These are phyloP conservation scores for Penicillium sp. DNA, from an alignment of 2,329 filamentous ascomycete genomes.

Conservation along the genomic window DNA sequence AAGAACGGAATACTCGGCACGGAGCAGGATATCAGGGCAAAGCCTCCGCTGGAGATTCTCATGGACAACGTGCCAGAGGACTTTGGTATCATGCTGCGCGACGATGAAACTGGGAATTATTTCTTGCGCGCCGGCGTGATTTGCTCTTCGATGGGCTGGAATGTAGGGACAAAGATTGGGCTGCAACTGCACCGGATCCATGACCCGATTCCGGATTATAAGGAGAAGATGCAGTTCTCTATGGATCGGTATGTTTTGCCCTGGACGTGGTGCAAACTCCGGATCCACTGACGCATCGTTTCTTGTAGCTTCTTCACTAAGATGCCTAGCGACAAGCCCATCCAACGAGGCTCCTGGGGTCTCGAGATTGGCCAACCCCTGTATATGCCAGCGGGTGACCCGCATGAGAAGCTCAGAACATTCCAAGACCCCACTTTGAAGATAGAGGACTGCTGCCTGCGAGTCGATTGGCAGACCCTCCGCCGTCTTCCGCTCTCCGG, in stretches of 20 bases:
- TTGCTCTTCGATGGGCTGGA: slow-evolving; percentile 83
- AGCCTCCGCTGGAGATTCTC: slow-evolving; percentile 71
- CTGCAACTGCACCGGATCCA: slow-evolving; percentile 74
- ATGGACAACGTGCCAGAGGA: slow-evolving; percentile 83
- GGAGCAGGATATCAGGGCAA: slow-evolving; percentile 63
- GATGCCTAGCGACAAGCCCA: slow-evolving; percentile 73
- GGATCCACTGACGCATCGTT: neutral
- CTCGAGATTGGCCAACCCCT: slow-evolving; percentile 76
- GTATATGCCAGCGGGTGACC: slow-evolving; percentile 73
- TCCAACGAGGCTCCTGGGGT: slow-evolving; percentile 85
- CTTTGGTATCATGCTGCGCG: slow-evolving; percentile 76
- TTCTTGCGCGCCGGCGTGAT: slow-evolving; percentile 75
- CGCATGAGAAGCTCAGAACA: slow-evolving; percentile 65
- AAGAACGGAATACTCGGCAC: slow-evolving; percentile 72
- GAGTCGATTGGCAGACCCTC: slow-evolving; percentile 89
- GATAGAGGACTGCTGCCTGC: slow-evolving; percentile 66
- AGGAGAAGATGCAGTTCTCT: slow-evolving; percentile 83
- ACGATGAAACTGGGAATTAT: slow-evolving; percentile 74
- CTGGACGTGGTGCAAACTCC: neutral
- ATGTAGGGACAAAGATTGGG: slow-evolving; percentile 74
- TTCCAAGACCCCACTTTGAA: slow-evolving; percentile 62
- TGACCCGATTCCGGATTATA: slow-evolving; percentile 76
- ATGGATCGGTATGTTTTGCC: slow-evolving; percentile 71
- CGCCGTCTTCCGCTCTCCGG: slow-evolving; percentile 77
- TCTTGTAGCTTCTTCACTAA: slow-evolving; percentile 74